Base-by-base conservation (phyloP, 2,329 filamentous ascomycete genomes). In the Emmonsiellopsis sp. region DNA sequence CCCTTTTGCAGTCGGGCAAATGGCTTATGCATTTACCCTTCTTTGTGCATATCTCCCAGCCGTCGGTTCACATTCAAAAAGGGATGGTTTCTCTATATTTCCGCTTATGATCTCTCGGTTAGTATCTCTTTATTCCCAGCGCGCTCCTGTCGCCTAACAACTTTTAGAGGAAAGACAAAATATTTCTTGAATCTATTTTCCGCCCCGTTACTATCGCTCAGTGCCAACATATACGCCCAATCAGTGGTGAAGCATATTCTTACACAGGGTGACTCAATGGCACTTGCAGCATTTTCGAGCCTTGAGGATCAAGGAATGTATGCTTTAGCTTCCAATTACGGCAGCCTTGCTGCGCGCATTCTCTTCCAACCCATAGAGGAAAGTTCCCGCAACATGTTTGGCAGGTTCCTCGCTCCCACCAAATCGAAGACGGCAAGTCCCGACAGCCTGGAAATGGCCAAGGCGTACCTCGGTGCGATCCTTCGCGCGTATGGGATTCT, bases 341-440 rank as follows among this genome's bases (percentile, higher is more conserved):
- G 93, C 21, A 88, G 91, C 2, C 80, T 98, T 0, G 74, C 95
- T 32, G 93, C 93, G 0, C 82, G 93, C 2, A 82, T 97, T 58
- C 74, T 98, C 49, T 92, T 98, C 67, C 93, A 97, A 64, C 94
- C 93, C 6, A 83, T 98, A 55, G 93, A 98, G 69, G 94, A 98
- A 70, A 92, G 86, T 67, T 91, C 87, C 58, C 85, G 94, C 40
- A 90, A 85, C 64, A 84, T 95, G 65, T 96, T 97, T 63, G 91
- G 89, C 51, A 86, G 86, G 36, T 75, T 95, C 0, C 82, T 96
- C 21, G 72, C 73, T 69, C 77, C 63, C 55, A 44, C 61, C 56
- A 46, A 55, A 6, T 54, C 47, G 11, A 57, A 57, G 10, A 59
- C 59, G 17, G 52, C 60, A 34, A 49, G 52, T 50, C 56, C 61